These are phyloP conservation scores for Endothia cerciana DNA, from an alignment of 2,329 filamentous ascomycete genomes.

Conservation along the genomic window DNA sequence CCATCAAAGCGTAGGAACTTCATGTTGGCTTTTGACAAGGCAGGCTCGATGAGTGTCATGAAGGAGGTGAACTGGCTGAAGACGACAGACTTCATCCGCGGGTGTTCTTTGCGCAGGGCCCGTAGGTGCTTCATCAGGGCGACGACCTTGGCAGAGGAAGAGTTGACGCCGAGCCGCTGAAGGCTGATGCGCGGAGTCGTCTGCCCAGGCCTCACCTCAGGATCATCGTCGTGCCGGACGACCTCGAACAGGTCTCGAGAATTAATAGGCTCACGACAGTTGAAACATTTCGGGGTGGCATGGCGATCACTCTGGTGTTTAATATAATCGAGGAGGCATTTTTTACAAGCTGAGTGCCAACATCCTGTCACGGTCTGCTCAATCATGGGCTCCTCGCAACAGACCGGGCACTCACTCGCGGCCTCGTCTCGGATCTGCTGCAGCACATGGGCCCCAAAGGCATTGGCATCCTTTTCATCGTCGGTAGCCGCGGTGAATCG, in stretches of 20 bases:
- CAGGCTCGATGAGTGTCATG: constrained; percentile 85
- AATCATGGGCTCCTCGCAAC: constrained; percentile 92
- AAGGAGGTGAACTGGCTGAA: constrained; percentile 99
- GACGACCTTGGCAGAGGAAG: constrained; percentile 87
- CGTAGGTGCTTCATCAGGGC: constrained; percentile 78
- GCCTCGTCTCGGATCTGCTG: constrained; percentile 90
- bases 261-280: constrained; percentile 83
- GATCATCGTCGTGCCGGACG: constrained; percentile 72
- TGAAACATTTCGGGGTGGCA: constrained; percentile 81
- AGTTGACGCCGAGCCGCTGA: constrained; percentile 62
- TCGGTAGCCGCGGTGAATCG: constrained; percentile 76
- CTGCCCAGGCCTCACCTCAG: constrained; percentile 45
- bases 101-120: constrained; percentile 65
- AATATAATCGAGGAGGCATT: constrained; percentile 88
- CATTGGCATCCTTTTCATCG: constrained; percentile 64
- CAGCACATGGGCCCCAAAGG: constrained; percentile 84
- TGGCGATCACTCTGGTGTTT: constrained; percentile 80
- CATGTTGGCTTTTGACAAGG: constrained; percentile 73
- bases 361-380: constrained; percentile 94
- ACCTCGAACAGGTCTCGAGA: constrained; percentile 90
- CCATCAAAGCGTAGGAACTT: constrained; percentile 88
- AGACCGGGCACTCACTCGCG: constrained; percentile 89
- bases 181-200: constrained; percentile 58
- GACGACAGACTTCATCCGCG: constrained; percentile 81
- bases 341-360: constrained; percentile 97